Evolutionary conservation across 2,329 filamentous ascomycete species (phyloP).

Genomic region (Colletotrichum abscissum): DNA sequence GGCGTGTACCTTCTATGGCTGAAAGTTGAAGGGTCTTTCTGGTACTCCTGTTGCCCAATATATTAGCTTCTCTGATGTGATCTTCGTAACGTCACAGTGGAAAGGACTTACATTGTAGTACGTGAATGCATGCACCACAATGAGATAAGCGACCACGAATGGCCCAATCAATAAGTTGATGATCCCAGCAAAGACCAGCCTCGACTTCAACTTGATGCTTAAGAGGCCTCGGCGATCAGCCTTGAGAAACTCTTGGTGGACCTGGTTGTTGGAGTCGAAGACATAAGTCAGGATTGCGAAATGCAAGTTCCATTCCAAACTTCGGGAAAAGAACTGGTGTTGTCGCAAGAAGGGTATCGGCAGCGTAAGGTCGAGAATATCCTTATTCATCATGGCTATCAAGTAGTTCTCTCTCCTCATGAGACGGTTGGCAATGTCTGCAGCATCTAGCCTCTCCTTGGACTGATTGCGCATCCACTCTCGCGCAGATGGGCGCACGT

Average conservation of each 20-base stretch:
- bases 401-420: conserved; percentile 98
- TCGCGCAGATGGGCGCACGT: conserved; percentile 62
- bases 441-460: conserved; percentile 93
- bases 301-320: conserved; percentile 91
- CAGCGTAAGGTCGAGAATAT: conserved; percentile 87
- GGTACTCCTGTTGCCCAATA: conserved; percentile 77
- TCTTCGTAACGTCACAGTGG: background rate
- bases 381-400: conserved; percentile 97
- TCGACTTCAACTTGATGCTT: conserved; percentile 79
- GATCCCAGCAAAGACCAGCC: conserved; percentile 85
- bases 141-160: conserved; percentile 85
- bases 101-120: conserved; percentile 81
- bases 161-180: conserved; percentile 90
- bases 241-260: conserved; percentile 87
- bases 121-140: conserved; percentile 91
- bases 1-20: conserved; percentile 93
- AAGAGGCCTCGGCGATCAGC: conserved; percentile 83
- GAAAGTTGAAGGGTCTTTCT: conserved; percentile 89
- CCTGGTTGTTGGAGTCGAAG: conserved; percentile 89
- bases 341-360: conserved; percentile 85
- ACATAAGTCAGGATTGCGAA: conserved; percentile 93
- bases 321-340: conserved; percentile 87
- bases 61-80: background rate
- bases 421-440: conserved; percentile 95
- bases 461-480: conserved; percentile 83